phyloP scores from a whole-genome alignment of 257 asterid species.

The Solanum dulcamara region DNA sequence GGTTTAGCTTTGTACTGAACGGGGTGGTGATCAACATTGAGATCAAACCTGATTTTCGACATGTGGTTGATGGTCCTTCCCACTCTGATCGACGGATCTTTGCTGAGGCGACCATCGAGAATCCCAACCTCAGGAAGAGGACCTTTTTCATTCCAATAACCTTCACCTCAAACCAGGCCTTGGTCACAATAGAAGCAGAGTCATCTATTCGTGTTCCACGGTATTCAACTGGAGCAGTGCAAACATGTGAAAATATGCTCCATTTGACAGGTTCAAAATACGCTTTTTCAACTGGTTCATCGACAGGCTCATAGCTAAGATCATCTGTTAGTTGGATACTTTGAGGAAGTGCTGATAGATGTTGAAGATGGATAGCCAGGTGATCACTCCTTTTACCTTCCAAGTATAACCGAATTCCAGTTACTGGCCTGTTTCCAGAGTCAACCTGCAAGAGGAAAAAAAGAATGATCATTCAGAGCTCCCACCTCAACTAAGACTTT shows the following conservation, averaged over 20 bases:
- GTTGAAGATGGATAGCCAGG: constrained; percentile 87
- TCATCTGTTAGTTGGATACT: constrained; percentile 56
- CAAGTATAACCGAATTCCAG: constrained; percentile 79
- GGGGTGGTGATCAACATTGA: constrained; percentile 72
- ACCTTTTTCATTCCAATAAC: constrained; percentile 70
- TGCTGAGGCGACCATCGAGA: constrained; percentile 69
- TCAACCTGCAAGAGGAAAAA: constrained; percentile 44
- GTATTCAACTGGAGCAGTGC: constrained; percentile 87
- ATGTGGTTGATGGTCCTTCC: constrained; percentile 59
- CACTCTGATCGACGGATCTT: constrained; percentile 78
- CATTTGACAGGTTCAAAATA: constrained; percentile 86
- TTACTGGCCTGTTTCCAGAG: constrained; percentile 72
- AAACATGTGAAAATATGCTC: constrained; percentile 91
- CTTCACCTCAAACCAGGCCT: constrained; percentile 88
- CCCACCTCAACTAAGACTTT: neutral
- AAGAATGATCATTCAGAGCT: neutral
- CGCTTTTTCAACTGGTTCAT: constrained; percentile 49
- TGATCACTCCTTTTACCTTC: constrained; percentile 90
- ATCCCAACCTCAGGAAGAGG: constrained; percentile 82
- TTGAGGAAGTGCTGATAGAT: constrained; percentile 60
- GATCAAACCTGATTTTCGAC: constrained; percentile 68
- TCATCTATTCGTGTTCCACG: constrained; percentile 60
- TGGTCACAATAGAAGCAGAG: constrained; percentile 72
- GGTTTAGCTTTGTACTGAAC: constrained; percentile 46
- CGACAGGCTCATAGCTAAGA: constrained; percentile 43